Evolutionary conservation across 1,284 basidiomycete genomes (phyloP).

Genomic region (Moniliella sp.): DNA sequence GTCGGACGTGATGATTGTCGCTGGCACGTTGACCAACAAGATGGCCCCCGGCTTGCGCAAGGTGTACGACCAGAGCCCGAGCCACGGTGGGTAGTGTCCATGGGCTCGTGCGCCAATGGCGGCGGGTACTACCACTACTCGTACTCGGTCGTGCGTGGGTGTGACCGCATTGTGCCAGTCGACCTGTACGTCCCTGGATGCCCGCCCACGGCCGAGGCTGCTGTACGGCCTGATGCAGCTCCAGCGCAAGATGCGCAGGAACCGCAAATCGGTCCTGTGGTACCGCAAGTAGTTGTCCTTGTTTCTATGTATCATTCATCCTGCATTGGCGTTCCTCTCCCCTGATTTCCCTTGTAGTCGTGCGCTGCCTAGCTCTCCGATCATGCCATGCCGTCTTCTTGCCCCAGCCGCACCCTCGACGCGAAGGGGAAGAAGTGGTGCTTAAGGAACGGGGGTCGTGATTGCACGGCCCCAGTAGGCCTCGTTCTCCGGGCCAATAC

Average conservation of each 20-base stretch:
- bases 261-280: conserved; percentile 74
- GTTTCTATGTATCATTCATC: no score
- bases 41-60: conserved; percentile 64
- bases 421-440: no score
- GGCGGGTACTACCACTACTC: conserved; percentile 97
- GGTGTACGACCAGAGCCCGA: conserved; percentile 31
- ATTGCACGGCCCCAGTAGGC: no score
- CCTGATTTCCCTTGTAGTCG: no score
- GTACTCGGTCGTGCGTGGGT: conserved; percentile 96
- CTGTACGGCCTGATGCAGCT: conserved; percentile 50
- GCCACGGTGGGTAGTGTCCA: conserved; percentile 73
- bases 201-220: conserved; percentile 67
- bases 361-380: no score
- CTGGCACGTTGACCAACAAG: conserved; percentile 96
- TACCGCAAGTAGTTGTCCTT: conserved; percentile 38
- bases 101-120: conserved; percentile 97
- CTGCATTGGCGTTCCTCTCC: no score
- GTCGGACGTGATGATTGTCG: conserved; percentile 98
- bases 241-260: conserved; percentile 85
- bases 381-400: no score
- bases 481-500: no score
- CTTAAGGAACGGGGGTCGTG: no score
- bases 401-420: no score
- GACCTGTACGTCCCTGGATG: conserved; percentile 81
- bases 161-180: conserved; percentile 93